Conservation (phyloP, 2,329 filamentous ascomycete species). For the Elsinoe ampelina region DNA sequence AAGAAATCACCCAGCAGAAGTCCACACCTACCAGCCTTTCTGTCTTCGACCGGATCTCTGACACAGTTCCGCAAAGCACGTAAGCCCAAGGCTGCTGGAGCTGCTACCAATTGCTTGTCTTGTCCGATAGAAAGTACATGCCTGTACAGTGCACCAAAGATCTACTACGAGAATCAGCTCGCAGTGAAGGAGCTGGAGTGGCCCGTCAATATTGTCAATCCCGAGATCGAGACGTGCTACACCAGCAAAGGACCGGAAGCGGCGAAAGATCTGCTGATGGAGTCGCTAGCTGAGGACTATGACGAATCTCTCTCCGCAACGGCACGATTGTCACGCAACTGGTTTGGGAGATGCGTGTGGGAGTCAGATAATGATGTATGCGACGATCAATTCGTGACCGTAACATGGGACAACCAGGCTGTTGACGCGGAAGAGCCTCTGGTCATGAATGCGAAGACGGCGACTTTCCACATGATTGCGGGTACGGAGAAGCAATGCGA, state of each 20-base stretch:
- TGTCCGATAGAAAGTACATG: constrained; percentile 69
- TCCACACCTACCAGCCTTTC: constrained; percentile 63
- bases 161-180: constrained; percentile 66
- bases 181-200: constrained; percentile 59
- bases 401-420: constrained; percentile 65
- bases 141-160: constrained; percentile 73
- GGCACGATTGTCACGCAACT: constrained; percentile 43
- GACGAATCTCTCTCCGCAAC: constrained; percentile 39
- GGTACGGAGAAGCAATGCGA: constrained; percentile 82
- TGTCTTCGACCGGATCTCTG: constrained; percentile 68
- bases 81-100: constrained; percentile 66
- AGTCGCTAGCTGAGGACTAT: constrained; percentile 46
- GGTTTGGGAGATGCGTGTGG: constrained; percentile 94
- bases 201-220: constrained; percentile 83
- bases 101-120: constrained; percentile 76
- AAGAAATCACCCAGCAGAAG: constrained; percentile 27
- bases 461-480: constrained; percentile 88
- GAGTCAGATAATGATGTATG: constrained; percentile 88
- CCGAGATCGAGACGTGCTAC: constrained; percentile 76
- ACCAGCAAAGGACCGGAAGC: constrained; percentile 35
- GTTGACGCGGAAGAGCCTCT: constrained; percentile 13
- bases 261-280: constrained; percentile 44
- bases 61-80: constrained; percentile 67
- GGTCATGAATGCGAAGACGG: constrained; percentile 66
- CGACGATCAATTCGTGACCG: constrained; percentile 83